phyloP scores from a whole-genome alignment of 1,139 yeast genomes.

The Pichia sp. region DNA sequence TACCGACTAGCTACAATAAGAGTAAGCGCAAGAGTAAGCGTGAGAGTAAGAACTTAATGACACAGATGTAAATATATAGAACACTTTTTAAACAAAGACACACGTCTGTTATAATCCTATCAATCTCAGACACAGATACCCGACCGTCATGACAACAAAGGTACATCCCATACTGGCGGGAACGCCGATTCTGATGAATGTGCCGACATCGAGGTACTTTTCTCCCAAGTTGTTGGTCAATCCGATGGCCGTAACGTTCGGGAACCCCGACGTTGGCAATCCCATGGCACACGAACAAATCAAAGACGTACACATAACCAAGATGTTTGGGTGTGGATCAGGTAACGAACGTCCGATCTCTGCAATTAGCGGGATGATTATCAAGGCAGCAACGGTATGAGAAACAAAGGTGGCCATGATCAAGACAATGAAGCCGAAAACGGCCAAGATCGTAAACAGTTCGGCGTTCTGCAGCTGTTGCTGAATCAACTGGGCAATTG shows the following conservation, averaged over 20 bases:
- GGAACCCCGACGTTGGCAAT: conserved; percentile 93
- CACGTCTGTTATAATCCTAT: conserved; percentile 16
- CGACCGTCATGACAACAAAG: conserved; percentile 63
- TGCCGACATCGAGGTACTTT: conserved; percentile 73
- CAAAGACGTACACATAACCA: conserved; percentile 79
- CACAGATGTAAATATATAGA: not conserved
- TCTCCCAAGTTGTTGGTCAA: conserved; percentile 86
- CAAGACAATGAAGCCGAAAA: conserved; percentile 72
- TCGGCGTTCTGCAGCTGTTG: conserved; percentile 49
- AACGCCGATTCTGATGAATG: conserved; percentile 80
- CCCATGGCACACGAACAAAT: conserved; percentile 94
- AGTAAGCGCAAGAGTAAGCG: not conserved
- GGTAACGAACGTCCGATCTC: conserved; percentile 75
- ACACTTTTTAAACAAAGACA: not conserved
- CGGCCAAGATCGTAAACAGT: conserved; percentile 58
- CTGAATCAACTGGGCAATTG: conserved; percentile 68
- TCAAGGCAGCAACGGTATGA: conserved; percentile 92
- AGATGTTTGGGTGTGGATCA: conserved; percentile 59
- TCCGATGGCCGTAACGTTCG: conserved; percentile 91
- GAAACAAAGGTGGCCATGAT: conserved; percentile 90
- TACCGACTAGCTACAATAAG: conserved; percentile 28
- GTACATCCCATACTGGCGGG: conserved; percentile 76
- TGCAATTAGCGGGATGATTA: conserved; percentile 78
- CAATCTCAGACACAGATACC: conserved; percentile 59
- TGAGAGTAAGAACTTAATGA: no score